Conservation (phyloP, 1,139 yeast species). For the Saccharomyces hybrid region DNA sequence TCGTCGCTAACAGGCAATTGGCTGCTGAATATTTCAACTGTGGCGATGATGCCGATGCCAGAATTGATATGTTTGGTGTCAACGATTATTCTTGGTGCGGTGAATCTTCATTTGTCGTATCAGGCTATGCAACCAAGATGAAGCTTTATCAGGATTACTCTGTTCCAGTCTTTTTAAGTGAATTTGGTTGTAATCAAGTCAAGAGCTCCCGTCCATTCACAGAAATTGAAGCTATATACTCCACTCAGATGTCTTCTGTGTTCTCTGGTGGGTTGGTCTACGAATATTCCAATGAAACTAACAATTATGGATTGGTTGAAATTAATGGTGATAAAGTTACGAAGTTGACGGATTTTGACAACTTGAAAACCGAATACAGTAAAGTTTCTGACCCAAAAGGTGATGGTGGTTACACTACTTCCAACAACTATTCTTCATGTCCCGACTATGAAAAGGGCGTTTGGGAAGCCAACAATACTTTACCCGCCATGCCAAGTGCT, state of each 20-base stretch:
- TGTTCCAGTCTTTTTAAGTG: constrained; percentile 82
- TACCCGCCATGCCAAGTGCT: constrained; percentile 76
- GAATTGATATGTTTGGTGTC: constrained; percentile 81
- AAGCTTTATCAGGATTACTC: constrained; percentile 56
- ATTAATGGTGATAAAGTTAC: constrained; percentile 40
- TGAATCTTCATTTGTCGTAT: constrained; percentile 48
- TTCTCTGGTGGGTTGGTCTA: constrained; percentile 77
- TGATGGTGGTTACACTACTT: constrained; percentile 56
- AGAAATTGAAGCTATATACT: constrained; percentile 57
- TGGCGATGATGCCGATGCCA: constrained; percentile 54
- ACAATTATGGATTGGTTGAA: constrained; percentile 59
- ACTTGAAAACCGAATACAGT: constrained; percentile 45
- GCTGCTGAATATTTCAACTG: constrained; percentile 82
- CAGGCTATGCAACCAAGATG: constrained; percentile 73
- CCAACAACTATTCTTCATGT: constrained; percentile 50
- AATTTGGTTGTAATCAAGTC: constrained; percentile 80
- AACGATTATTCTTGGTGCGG: constrained; percentile 97
- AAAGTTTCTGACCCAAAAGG: constrained; percentile 58
- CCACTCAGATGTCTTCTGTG: constrained; percentile 56
- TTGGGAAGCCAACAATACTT: constrained; percentile 51
- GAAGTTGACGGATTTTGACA: constrained; percentile 44
- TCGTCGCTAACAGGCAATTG: constrained; percentile 56
- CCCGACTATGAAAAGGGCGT: constrained; percentile 47
- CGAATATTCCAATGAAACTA: constrained; percentile 63
- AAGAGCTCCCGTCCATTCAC: constrained; percentile 49